phyloP scores from a whole-genome alignment of 2,329 filamentous ascomycete species.

The Stagonosporopsis vannaccii region DNA sequence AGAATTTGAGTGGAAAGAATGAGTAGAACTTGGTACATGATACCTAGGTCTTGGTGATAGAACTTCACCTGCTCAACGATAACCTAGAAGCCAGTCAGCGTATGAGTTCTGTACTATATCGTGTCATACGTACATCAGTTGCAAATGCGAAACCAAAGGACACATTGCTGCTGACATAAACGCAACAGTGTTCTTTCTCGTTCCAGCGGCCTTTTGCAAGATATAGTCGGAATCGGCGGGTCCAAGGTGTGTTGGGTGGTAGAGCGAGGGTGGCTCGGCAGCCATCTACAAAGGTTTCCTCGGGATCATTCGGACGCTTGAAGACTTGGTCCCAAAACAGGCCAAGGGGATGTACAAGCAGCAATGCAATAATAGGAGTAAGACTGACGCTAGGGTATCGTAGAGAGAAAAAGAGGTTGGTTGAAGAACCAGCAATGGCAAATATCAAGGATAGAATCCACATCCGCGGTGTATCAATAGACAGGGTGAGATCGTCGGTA shows the following conservation, averaged over 20 bases:
- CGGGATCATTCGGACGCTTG: conserved; percentile 65
- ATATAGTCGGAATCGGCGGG: conserved; percentile 69
- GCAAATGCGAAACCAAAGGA: conserved; percentile 90
- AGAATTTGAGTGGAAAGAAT: conserved; percentile 87
- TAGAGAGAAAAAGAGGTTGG: conserved; percentile 87
- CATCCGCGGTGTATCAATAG: conserved; percentile 88
- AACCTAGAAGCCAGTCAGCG: conserved; percentile 55
- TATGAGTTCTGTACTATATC: neutral
- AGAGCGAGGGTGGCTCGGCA: conserved; percentile 40
- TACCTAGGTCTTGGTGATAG: conserved; percentile 80
- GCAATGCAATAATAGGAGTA: conserved; percentile 84
- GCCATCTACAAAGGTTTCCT: conserved; percentile 66
- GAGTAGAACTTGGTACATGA: conserved; percentile 80
- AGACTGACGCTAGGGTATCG: conserved; percentile 91
- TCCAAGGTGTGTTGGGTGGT: conserved; percentile 31
- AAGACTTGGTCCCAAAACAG: conserved; percentile 78
- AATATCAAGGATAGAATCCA: conserved; percentile 83
- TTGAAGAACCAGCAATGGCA: conserved; percentile 80
- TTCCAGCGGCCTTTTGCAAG: conserved; percentile 84
- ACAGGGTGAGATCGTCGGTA: conserved; percentile 77
- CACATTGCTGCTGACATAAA: conserved; percentile 89
- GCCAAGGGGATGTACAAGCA: conserved; percentile 84
- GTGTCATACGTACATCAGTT: conserved; percentile 67
- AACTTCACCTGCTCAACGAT: conserved; percentile 91
- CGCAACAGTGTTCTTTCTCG: conserved; percentile 86